These are phyloP conservation scores for Daldinia childiae DNA, from an alignment of 495 filamentous ascomycete species.

Conservation along the genomic window DNA sequence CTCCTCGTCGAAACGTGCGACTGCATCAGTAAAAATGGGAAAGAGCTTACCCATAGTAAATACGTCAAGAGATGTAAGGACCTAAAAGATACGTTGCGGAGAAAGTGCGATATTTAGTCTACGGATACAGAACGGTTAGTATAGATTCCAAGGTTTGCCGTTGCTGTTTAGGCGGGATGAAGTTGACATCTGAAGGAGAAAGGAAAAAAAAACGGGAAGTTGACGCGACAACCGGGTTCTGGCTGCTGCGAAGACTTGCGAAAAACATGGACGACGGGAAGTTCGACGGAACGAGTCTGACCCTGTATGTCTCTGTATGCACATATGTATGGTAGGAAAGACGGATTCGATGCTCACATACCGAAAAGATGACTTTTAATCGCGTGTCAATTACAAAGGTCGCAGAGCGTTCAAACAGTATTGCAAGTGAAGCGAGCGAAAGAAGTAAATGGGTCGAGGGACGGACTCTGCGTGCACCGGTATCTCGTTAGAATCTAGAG, in stretches of 20 bases:
- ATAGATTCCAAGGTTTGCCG: not conserved
- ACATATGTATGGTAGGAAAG: not conserved
- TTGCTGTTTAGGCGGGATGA: constrained; percentile 9
- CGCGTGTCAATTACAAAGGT: constrained; percentile 34
- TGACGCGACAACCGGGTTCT: not conserved
- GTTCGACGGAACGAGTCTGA: not conserved
- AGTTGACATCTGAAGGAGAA: constrained; percentile 13
- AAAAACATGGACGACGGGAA: not conserved
- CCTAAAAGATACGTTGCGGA: constrained; percentile 43
- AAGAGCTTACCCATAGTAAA: constrained; percentile 62
- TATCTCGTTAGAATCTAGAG: constrained; percentile 35
- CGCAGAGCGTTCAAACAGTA: constrained; percentile 23
- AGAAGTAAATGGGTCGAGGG: constrained; percentile 22
- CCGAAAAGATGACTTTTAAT: constrained; percentile 30
- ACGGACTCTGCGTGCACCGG: constrained; percentile 30
- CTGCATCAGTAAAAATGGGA: constrained; percentile 42
- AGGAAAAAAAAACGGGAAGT: not conserved
- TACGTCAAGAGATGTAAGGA: constrained; percentile 44
- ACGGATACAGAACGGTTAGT: constrained; percentile 32
- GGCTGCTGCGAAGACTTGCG: not conserved
- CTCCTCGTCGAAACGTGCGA: constrained; percentile 44
- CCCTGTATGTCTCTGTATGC: not conserved
- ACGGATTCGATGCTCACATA: constrained; percentile 29
- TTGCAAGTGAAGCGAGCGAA: constrained; percentile 34
- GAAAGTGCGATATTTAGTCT: constrained; percentile 39